Evolutionary conservation across 345 rosid genomes (phyloP).

Genomic region (Diplotaxis tenuifolia): DNA sequence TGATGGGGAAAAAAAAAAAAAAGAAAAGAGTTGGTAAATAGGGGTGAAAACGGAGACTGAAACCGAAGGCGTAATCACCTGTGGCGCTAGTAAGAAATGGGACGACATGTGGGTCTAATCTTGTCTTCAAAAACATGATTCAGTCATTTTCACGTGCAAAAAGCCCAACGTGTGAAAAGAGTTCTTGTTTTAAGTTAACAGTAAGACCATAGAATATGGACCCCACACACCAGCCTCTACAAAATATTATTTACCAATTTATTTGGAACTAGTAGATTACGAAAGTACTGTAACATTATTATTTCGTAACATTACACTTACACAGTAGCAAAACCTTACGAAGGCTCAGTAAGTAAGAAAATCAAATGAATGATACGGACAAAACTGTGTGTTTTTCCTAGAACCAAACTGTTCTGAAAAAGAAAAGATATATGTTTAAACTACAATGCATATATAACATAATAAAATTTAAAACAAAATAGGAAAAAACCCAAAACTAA

Average conservation of each 20-base stretch:
- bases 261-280: not conserved
- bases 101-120: conserved; percentile 20
- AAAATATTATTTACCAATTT: not conserved
- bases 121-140: conserved; percentile 25
- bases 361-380: no score
- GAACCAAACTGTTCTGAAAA: not conserved
- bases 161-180: conserved; percentile 30
- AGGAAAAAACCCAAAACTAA: not conserved
- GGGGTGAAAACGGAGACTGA: not conserved
- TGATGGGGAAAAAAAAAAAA: not conserved
- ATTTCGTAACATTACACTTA: not conserved
- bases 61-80: not conserved
- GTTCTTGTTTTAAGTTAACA: conserved; percentile 14
- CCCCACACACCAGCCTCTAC: conserved; percentile 24
- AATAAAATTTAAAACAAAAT: no score
- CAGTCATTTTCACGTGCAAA: conserved; percentile 32
- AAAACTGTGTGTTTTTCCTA: no score
- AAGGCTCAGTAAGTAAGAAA: no score
- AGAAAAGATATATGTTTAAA: no score
- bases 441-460: not conserved
- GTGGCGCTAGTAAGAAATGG: not conserved
- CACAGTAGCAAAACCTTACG: no score
- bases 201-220: conserved; percentile 3
- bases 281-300: not conserved
- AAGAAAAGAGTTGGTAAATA: not conserved